phyloP scores from a whole-genome alignment of 805 yeast genomes.

The Cyberlindnera nakhonratchasimensis region DNA sequence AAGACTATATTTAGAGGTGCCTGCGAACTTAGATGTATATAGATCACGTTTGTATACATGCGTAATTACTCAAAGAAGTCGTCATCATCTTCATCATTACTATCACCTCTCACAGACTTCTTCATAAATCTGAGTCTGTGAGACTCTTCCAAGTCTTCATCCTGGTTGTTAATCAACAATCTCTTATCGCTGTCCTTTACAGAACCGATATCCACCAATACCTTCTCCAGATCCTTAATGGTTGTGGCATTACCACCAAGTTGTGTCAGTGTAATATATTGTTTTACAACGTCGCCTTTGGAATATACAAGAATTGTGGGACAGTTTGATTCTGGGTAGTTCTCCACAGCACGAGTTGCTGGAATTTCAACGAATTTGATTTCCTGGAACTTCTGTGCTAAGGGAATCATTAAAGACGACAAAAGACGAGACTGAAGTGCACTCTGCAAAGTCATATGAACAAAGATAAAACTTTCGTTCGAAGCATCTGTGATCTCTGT shows the following conservation, averaged over 20 bases:
- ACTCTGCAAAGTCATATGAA: constrained; percentile 70
- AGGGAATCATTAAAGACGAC: constrained; percentile 48
- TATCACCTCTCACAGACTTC: constrained; percentile 47
- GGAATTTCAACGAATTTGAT: constrained; percentile 89
- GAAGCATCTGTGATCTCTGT: constrained; percentile 83
- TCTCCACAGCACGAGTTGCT: constrained; percentile 88
- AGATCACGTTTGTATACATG: not conserved
- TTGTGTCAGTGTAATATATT: constrained; percentile 72
- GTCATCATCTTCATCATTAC: constrained; percentile 39
- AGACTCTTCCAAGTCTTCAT: constrained; percentile 56
- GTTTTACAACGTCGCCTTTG: constrained; percentile 74
- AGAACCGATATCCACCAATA: constrained; percentile 65
- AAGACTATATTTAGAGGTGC: not conserved
- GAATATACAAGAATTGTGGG: constrained; percentile 87
- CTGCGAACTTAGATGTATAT: not conserved
- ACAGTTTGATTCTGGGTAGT: constrained; percentile 84
- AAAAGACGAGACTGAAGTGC: constrained; percentile 72
- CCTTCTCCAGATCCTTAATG: constrained; percentile 64
- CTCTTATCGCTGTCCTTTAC: constrained; percentile 66
- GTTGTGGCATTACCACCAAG: constrained; percentile 82
- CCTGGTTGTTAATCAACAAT: constrained; percentile 55
- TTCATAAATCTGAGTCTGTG: constrained; percentile 52
- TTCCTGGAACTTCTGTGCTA: constrained; percentile 72
- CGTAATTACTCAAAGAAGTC: constrained; percentile 47
- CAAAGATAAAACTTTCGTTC: constrained; percentile 58